Percentiles rank a stretch among this genome's conserved stretches.
Evolutionary conservation across 2,329 filamentous ascomycete genomes (phyloP).

Genomic region (Cytospora paraplurivora): DNA sequence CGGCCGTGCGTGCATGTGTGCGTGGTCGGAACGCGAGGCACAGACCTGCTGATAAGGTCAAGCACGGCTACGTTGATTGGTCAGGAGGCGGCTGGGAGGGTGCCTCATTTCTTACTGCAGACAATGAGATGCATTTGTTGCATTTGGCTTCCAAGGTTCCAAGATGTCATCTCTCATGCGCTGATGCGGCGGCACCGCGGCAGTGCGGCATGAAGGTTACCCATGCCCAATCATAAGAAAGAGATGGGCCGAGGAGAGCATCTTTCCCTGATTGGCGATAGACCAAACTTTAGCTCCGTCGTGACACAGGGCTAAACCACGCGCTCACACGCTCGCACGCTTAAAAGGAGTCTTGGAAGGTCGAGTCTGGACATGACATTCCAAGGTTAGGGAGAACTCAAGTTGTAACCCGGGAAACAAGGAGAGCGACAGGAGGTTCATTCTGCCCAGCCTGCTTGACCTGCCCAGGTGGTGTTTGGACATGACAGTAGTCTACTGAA

Average conservation of each 20-base stretch:
- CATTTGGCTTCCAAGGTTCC: background rate
- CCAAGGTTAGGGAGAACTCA: background rate
- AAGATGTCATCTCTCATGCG: background rate
- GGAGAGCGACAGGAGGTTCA: too few species aligned
- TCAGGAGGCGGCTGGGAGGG: background rate
- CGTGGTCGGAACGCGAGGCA: background rate
- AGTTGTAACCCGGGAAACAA: background rate
- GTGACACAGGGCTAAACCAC: constrained; percentile 2
- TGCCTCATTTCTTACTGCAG: background rate
- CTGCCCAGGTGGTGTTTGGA: background rate
- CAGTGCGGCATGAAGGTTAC: background rate
- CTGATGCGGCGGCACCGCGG: background rate
- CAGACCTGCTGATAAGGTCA: background rate
- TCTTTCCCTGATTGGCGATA: background rate
- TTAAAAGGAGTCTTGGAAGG: background rate
- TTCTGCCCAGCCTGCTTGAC: too few species aligned
- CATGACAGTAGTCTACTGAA: background rate
- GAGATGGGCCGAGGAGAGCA: background rate
- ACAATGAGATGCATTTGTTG: background rate
- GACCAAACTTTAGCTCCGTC: background rate
- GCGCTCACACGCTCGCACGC: background rate
- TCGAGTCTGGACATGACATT: background rate
- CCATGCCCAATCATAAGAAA: background rate
- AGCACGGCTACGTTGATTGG: background rate
- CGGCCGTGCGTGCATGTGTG: background rate